Percentiles rank a stretch among this genome's conserved stretches.
phyloP scores from a whole-genome alignment of 1,284 basidiomycete species.

The Pseudozyma tsukubaensis region DNA sequence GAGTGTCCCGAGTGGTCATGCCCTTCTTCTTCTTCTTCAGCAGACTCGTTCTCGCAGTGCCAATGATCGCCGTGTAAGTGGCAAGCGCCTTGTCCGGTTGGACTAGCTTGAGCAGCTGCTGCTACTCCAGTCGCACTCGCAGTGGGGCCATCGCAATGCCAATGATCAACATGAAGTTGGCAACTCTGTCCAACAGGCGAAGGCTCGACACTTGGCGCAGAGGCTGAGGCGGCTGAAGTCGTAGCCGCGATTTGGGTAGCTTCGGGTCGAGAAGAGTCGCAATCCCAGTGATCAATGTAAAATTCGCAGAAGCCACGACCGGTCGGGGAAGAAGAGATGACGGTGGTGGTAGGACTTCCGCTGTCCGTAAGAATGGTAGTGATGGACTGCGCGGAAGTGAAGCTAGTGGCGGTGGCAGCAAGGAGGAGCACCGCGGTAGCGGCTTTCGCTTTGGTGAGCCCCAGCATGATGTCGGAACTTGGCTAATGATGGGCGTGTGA shows the following conservation, averaged over 20 bases:
- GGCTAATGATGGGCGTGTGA: neutral
- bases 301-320: constrained; percentile 43
- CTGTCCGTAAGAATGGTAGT: constrained; percentile 12
- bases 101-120: constrained; percentile 22
- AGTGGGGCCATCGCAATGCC: constrained; percentile 24
- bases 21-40: constrained; percentile 7
- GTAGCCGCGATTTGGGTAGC: neutral
- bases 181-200: constrained; percentile 26
- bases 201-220: constrained; percentile 14
- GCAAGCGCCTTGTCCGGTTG: constrained; percentile 34
- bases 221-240: no score
- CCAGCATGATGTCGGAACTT: neutral
- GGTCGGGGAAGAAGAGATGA: constrained; percentile 23
- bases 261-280: constrained; percentile 15
- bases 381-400: constrained; percentile 18
- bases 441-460: constrained; percentile 3
- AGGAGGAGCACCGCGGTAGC: constrained; percentile 22
- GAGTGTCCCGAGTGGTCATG: constrained; percentile 23
- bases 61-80: constrained; percentile 46
- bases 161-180: constrained; percentile 28
- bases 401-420: neutral
- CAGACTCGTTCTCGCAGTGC: constrained; percentile 32
- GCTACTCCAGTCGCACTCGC: constrained; percentile 8
- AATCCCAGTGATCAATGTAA: constrained; percentile 40
- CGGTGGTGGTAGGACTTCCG: constrained; percentile 25